A percentile compares a stretch with the other conserved stretches of the same genome.
phyloP scores from a whole-genome alignment of 768 basidiomycete genomes.

The Rhizopogon vesiculosus region DNA sequence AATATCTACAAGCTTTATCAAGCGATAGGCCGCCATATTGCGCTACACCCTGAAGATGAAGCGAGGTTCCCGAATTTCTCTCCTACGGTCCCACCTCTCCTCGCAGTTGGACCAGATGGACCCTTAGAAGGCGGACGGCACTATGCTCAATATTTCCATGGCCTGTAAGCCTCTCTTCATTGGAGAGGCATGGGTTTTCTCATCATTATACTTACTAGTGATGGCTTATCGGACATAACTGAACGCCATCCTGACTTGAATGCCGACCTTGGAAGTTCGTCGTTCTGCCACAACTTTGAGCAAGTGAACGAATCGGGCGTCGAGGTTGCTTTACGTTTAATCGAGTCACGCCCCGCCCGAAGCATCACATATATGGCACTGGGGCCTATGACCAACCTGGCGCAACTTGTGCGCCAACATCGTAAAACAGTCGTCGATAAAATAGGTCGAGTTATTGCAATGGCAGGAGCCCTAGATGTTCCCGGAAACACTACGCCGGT shows the following conservation, averaged over 20 bases:
- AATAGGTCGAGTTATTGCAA: conserved; percentile 75
- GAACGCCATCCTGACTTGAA: conserved; percentile 64
- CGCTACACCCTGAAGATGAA: conserved; percentile 46
- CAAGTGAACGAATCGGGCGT: conserved; percentile 42
- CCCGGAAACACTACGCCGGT: conserved; percentile 82
- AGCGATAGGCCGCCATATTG: conserved; percentile 55
- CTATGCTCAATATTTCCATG: conserved; percentile 83
- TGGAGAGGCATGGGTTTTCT: neutral
- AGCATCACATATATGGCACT: conserved; percentile 69
- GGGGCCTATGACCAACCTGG: conserved; percentile 80
- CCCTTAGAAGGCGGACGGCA: conserved; percentile 72
- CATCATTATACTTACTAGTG: conserved; percentile 35
- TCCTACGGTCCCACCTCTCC: conserved; percentile 46
- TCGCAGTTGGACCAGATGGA: conserved; percentile 57
- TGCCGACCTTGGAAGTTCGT: conserved; percentile 4
- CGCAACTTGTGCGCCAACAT: conserved; percentile 54
- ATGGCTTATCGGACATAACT: conserved; percentile 61
- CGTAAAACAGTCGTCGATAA: conserved; percentile 46
- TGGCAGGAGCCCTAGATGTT: conserved; percentile 93
- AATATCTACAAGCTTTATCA: conserved; percentile 79
- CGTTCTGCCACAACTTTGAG: conserved; percentile 40
- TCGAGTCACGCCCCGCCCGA: conserved; percentile 44
- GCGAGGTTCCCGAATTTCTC: conserved; percentile 60
- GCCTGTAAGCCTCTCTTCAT: conserved; percentile 41
- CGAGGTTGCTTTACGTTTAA: conserved; percentile 51